These are phyloP conservation scores for Akebia trifoliata DNA, from an alignment of 164 flowering plant species.

Conservation along the genomic window DNA sequence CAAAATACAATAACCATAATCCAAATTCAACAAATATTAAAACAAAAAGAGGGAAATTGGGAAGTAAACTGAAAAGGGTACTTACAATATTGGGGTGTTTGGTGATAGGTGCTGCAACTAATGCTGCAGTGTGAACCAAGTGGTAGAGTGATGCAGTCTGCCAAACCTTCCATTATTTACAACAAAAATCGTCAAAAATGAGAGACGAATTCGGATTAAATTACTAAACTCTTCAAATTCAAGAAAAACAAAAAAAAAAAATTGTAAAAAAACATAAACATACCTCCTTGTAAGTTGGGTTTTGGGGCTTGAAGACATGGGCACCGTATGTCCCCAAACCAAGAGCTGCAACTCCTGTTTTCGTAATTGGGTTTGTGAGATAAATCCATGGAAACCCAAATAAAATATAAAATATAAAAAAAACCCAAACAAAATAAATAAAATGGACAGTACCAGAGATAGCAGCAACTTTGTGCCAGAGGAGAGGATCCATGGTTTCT, in stretches of 20 bases:
- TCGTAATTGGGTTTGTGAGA: neutral
- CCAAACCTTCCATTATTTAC: constrained; percentile 61
- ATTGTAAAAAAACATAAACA: neutral
- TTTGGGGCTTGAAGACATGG: constrained; percentile 79
- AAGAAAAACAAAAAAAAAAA: neutral
- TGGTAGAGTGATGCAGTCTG: constrained; percentile 90
- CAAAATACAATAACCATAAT: neutral
- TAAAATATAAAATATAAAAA: neutral
- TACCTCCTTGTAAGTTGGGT: constrained; percentile 79
- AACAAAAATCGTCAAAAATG: constrained; percentile 6
- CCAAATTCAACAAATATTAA: constrained; percentile 6
- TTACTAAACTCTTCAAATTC: neutral
- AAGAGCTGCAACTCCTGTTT: constrained; percentile 75
- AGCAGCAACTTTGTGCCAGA: constrained; percentile 86
- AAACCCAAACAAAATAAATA: constrained; percentile 4
- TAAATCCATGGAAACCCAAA: constrained; percentile 8
- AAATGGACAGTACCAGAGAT: constrained; percentile 47
- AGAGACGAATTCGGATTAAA: neutral
- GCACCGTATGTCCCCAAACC: constrained; percentile 87
- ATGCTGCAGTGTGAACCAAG: constrained; percentile 89
- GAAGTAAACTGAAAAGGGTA: constrained; percentile 3
- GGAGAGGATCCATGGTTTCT: constrained; percentile 69
- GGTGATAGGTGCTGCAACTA: constrained; percentile 73
- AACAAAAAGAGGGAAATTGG: neutral
- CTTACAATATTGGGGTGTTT: constrained; percentile 69